Percentiles rank a stretch among this genome's conserved stretches.
Conservation (phyloP, 2,329 filamentous ascomycete species). For the Graphilbum sp. region DNA sequence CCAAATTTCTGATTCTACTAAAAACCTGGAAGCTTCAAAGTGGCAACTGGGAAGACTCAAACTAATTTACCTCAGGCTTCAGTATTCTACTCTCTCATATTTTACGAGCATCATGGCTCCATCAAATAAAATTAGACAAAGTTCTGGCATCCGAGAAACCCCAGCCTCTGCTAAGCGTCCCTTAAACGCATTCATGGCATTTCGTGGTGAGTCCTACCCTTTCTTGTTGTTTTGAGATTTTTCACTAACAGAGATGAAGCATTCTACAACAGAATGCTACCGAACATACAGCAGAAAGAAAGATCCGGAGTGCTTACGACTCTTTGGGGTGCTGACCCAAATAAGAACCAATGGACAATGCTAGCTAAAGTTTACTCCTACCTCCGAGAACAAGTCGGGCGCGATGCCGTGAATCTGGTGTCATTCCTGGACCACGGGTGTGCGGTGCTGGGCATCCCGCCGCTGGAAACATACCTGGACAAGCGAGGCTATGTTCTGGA, state of each 20-base stretch:
- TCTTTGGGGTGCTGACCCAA: neutral
- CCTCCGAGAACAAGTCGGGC: neutral
- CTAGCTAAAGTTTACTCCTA: conserved; percentile 1
- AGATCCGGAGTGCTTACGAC: neutral
- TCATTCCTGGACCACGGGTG: neutral
- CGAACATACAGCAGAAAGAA: conserved; percentile 2
- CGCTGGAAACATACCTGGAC: neutral
- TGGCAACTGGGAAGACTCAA: no score
- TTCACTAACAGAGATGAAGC: conserved; percentile 4
- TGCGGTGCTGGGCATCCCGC: neutral
- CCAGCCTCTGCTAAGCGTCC: conserved; percentile 3
- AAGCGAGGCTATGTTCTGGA: neutral
- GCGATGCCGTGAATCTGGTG: neutral
- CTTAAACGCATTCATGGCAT: conserved; percentile 15
- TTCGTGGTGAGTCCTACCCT: conserved; percentile 9
- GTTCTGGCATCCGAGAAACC: no score
- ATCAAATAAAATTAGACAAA: neutral
- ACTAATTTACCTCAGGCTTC: no score
- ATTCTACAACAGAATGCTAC: conserved; percentile 12
- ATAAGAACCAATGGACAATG: conserved; percentile 2
- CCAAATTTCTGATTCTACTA: no score
- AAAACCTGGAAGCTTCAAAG: no score
- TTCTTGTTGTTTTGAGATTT: no score
- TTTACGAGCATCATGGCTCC: neutral
- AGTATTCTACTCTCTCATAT: no score